A percentile compares a stretch with the other conserved stretches of the same genome.
phyloP scores from a whole-genome alignment of 2,329 filamentous ascomycete species.

The Ophiostoma perfectum region DNA sequence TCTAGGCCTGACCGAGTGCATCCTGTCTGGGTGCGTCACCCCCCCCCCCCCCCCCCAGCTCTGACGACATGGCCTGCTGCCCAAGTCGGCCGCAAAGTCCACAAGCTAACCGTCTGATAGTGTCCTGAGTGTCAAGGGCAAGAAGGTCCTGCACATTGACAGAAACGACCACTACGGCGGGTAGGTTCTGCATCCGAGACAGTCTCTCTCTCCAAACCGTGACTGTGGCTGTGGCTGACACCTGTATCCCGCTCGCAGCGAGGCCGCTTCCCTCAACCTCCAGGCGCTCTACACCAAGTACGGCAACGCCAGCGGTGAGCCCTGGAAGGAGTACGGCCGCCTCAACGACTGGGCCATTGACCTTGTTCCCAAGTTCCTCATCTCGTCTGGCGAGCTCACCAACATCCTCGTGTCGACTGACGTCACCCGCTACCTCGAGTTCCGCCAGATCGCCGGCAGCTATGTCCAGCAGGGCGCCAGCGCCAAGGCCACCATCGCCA shows the following conservation, averaged over 20 bases:
- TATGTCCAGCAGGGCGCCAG: conserved; percentile 85
- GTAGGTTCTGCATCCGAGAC: conserved; percentile 48
- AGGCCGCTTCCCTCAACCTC: conserved; percentile 94
- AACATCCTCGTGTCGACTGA: conserved; percentile 98
- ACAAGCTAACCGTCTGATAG: conserved; percentile 40
- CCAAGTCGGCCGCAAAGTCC: too few species aligned
- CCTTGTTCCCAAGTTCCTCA: conserved; percentile 94
- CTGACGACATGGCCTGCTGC: not conserved
- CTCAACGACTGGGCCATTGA: conserved; percentile 99
- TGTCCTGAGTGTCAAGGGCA: conserved; percentile 95
- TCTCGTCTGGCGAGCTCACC: conserved; percentile 96
- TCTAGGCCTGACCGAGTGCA: conserved; percentile 92
- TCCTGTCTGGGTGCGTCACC: conserved; percentile 74
- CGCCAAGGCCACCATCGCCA: conserved; percentile 85
- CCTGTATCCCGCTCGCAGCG: conserved; percentile 46
- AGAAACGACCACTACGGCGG: conserved; percentile 98
- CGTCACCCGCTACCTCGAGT: conserved; percentile 81
- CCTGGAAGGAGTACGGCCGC: conserved; percentile 96
- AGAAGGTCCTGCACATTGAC: conserved; percentile 98
- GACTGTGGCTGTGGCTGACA: not conserved
- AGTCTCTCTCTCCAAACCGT: not conserved
- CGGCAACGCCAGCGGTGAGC: conserved; percentile 74
- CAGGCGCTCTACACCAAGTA: conserved; percentile 97
- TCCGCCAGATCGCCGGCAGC: conserved; percentile 92
- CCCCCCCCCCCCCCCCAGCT: not conserved